Base-by-base conservation (phyloP, 1,284 basidiomycete genomes). In the Naganishia sp. region DNA sequence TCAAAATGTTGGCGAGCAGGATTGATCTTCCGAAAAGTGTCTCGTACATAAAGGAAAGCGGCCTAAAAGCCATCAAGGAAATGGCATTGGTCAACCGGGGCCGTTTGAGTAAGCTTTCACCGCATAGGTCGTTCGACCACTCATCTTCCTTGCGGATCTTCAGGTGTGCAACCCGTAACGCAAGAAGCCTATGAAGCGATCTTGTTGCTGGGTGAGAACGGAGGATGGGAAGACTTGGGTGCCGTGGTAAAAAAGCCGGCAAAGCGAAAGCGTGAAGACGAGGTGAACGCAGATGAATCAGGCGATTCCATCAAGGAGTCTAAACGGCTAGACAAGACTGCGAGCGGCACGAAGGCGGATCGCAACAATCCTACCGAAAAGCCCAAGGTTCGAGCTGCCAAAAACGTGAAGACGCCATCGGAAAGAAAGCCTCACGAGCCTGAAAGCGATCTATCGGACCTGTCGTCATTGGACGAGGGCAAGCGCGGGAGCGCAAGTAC, bases 71-170 rank as follows among this genome's bases (percentile, higher is more conserved):
- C 23, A 79, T 86, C 35, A 71, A 76, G 85, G 85, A 73, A 6
- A 96, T 95, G 92, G 85, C 88, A 51, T 82, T 98, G 28, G 84
- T 97, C 18, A 89, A 85, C 23, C 85, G 90, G 9, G 92, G 94
- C 1, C 82, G 95, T 57, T 82, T 98, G 57, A 95, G 92, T 77
- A 89, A 92, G 49, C 71, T 15, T 13, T 47, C n/a, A 46, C 2
- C 9, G 1, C 42, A 17, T 39, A 18, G 35, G 42, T 25, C 3
- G 18, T 42, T 7, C 32, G 31, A 62, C 4, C 43, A 43, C 18
- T 35, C 9, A 39, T 23, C 63, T 68, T 46, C 2, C 11, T 35
- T 45, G 3, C n/a, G n/a, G 0, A 15, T 31, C 50, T 7, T n/a
- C 54, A 79, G 76, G 78, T 58, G 77, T 79, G 1, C 92, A 97